phyloP scores from a whole-genome alignment of 2,329 filamentous ascomycete species.

The Neoascochyta sp. region DNA sequence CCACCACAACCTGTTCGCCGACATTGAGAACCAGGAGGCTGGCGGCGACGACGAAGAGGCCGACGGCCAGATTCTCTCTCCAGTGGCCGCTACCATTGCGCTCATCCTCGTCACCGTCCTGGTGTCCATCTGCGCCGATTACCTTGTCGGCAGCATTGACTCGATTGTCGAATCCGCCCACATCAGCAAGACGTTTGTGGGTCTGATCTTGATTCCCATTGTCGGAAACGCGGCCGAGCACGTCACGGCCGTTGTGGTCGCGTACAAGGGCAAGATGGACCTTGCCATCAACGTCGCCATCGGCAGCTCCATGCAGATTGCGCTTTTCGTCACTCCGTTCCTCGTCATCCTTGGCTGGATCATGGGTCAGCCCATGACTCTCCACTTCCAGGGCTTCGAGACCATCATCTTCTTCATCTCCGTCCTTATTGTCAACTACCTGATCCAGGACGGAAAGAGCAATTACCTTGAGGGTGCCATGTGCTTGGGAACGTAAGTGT shows the following conservation, averaged over 20 bases:
- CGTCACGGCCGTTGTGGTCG: constrained; percentile 53
- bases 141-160: constrained; percentile 54
- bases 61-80: constrained; percentile 43
- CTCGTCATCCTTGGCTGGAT: constrained; percentile 56
- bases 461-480: constrained; percentile 80
- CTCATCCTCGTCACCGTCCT: constrained; percentile 49
- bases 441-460: constrained; percentile 78
- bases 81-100: constrained; percentile 44
- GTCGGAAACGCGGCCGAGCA: constrained; percentile 57
- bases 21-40: constrained; percentile 30
- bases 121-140: constrained; percentile 52
- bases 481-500: constrained; percentile 47
- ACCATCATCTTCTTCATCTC: constrained; percentile 82
- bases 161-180: constrained; percentile 50
- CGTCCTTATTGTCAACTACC: constrained; percentile 81
- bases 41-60: constrained; percentile 30
- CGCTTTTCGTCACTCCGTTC: constrained; percentile 56
- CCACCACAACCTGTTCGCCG: constrained; percentile 49
- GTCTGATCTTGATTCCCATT: constrained; percentile 55
- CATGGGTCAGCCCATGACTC: constrained; percentile 53
- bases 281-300: constrained; percentile 55
- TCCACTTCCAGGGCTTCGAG: constrained; percentile 87
- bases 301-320: constrained; percentile 54
- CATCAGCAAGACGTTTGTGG: constrained; percentile 56
- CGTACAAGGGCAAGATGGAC: constrained; percentile 57